Evolutionary conservation across 2,329 filamentous ascomycete species (phyloP), one percentile per base, ranked within the genome.

Genomic region (Beauveria pseudobassiana): DNA sequence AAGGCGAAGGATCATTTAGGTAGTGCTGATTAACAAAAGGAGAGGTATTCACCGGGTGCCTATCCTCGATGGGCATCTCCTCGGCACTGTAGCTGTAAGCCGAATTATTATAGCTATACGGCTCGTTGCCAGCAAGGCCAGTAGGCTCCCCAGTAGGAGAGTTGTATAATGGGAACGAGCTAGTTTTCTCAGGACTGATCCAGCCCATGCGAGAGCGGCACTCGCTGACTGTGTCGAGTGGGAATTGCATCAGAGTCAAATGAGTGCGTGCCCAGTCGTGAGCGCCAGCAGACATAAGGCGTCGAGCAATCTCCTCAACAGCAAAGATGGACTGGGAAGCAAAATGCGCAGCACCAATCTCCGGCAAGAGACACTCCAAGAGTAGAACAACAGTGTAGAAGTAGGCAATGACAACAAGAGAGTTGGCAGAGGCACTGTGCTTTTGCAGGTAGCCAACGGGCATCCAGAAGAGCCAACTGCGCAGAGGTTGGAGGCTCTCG

Each of bases 401-500:
- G 71, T 98, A 90, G 12, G 92, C 90, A 60, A 98, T 87, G 64
- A 96, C 87, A 58, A 96, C 81, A 66, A 97, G 81, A 1, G 91
- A 88, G 63, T 85, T 90, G 28, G 90, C 83, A 66, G 93, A 91
- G 42, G 85, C 85, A 56, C 87, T 86, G 52, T 87, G 88, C 65
- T 87, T 86, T 71, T 93, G 88, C 28, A 97, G 82, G 68, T 93
- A 88, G 66, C 87, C 86, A 42, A 96, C 87, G 0, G 95, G 95
- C 60, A 96, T 85, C 92, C 93, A 98, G 76, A 98, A 96, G 16
- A 98, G 84, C 92, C 93, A 97, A 67, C 90, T 90, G 61, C 93
- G 85, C 63, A 99, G 82, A 10, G 91, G 88, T 65, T 96, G 93
- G 12, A 98, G 84, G 65, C 93, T 89, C 70, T 92, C 89, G 72